Evolutionary conservation across 1,284 basidiomycete species (phyloP).

Genomic region (Boletellus sp.): DNA sequence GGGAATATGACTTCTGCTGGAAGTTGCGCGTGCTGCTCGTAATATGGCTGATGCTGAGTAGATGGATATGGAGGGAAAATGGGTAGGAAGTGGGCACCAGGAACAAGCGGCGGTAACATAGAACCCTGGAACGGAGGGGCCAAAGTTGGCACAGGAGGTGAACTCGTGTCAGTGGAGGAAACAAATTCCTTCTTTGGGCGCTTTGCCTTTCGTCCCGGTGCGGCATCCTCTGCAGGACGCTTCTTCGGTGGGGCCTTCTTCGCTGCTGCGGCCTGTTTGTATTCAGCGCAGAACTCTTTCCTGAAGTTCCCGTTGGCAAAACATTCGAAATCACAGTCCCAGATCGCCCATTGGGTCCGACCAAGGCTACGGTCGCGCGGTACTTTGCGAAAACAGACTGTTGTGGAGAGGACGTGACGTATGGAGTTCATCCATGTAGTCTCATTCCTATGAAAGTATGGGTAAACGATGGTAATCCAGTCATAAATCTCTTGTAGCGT

Average conservation of each 20-base stretch:
- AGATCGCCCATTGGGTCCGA: constrained; percentile 74
- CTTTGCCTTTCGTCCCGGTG: constrained; percentile 43
- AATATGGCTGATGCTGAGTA: constrained; percentile 67
- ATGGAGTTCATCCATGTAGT: constrained; percentile 96
- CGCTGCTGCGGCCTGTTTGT: constrained; percentile 38
- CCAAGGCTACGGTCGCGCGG: constrained; percentile 64
- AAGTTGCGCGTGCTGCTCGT: constrained; percentile 50
- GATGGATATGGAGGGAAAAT: constrained; percentile 57
- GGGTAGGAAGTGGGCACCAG: constrained; percentile 43
- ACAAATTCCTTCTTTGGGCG: constrained; percentile 41
- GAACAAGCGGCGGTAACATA: constrained; percentile 31
- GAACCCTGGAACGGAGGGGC: constrained; percentile 12
- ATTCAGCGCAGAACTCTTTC: constrained; percentile 65
- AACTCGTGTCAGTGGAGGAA: constrained; percentile 27
- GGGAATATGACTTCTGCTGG: constrained; percentile 68
- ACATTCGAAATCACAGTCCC: constrained; percentile 67
- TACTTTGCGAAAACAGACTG: constrained; percentile 73
- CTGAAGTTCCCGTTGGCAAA: constrained; percentile 69
- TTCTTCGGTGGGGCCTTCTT: constrained; percentile 39
- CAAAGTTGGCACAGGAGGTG: constrained; percentile 12
- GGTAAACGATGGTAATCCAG: constrained; percentile 92
- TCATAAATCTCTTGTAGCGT: constrained; percentile 95
- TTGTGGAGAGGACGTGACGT: constrained; percentile 82
- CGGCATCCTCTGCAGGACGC: constrained; percentile 37
- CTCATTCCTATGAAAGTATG: constrained; percentile 89